Conservation (phyloP, 225 moss, liverwort and hornwort species). For the Bryum argenteum region DNA sequence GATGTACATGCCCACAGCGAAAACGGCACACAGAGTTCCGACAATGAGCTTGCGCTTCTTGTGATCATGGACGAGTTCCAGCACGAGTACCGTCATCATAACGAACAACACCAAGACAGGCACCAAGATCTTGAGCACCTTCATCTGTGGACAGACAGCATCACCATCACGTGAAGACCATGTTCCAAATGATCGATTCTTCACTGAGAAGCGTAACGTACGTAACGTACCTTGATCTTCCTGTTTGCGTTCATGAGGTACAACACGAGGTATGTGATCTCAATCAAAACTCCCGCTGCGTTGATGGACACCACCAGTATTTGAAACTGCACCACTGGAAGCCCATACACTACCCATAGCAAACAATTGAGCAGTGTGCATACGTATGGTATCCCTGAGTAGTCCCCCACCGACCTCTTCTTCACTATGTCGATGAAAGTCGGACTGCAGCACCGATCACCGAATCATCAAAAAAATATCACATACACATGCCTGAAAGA, state of each 20-base stretch:
- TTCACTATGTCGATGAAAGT: slow-evolving; percentile 52
- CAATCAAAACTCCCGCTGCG: slow-evolving; percentile 50
- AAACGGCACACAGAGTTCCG: slow-evolving; percentile 67
- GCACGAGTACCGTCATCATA: slow-evolving; percentile 38
- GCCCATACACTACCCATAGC: slow-evolving; percentile 63
- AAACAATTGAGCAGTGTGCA: slow-evolving; percentile 74
- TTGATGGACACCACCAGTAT: slow-evolving; percentile 63
- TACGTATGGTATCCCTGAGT: slow-evolving; percentile 61
- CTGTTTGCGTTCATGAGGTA: slow-evolving; percentile 46
- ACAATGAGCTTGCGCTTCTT: slow-evolving; percentile 48
- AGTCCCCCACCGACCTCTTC: slow-evolving; percentile 54
- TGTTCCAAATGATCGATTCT: not conserved
- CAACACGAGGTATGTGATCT: slow-evolving; percentile 43
- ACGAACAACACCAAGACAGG: slow-evolving; percentile 36
- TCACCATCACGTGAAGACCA: not conserved
- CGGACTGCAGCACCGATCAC: slow-evolving; percentile 37
- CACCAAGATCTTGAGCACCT: slow-evolving; percentile 51
- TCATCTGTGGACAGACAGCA: slow-evolving; percentile 41
- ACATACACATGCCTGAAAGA: too few species aligned
- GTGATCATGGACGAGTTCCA: slow-evolving; percentile 46
- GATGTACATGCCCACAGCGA: slow-evolving; percentile 70
- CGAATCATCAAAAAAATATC: too few species aligned
- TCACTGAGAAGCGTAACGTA: slow-evolving; percentile 13
- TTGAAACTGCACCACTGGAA: slow-evolving; percentile 59
- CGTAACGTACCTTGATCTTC: slow-evolving; percentile 34